Evolutionary conservation across 2,329 filamentous ascomycete species (phyloP).

Genomic region (Teratosphaeria pseudoeucalypti): DNA sequence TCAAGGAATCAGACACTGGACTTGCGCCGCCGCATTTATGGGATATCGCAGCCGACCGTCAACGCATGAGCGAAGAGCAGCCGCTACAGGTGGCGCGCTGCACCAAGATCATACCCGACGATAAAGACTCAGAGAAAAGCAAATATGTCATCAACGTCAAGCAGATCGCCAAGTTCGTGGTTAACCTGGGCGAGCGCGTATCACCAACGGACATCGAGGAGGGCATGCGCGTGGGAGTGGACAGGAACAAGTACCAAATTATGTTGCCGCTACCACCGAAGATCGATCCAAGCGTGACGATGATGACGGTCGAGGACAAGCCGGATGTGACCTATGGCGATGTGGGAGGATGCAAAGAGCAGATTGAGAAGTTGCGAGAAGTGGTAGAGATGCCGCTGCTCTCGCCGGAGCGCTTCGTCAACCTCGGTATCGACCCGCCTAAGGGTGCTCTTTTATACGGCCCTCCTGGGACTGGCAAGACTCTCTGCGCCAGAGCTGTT

Average conservation of each 20-base stretch:
- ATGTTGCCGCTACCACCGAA: conserved; percentile 91
- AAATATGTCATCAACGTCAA: conserved; percentile 99
- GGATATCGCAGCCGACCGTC: conserved; percentile 94
- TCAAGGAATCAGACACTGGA: conserved; percentile 91
- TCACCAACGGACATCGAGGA: conserved; percentile 98
- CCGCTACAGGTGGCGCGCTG: conserved; percentile 94
- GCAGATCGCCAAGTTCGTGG: conserved; percentile 98
- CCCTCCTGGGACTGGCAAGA: conserved; percentile 97
- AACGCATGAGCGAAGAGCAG: conserved; percentile 98
- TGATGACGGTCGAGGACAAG: conserved; percentile 99
- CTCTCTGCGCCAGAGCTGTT: conserved; percentile 90
- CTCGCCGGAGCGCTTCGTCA: conserved; percentile 93
- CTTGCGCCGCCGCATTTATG: conserved; percentile 96
- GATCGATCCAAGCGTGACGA: conserved; percentile 97
- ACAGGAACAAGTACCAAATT: conserved; percentile 98
- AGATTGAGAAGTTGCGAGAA: conserved; percentile 97
- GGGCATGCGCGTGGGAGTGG: conserved; percentile 95
- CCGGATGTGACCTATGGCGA: conserved; percentile 98
- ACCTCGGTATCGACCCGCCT: conserved; percentile 95
- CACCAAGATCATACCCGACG: conserved; percentile 97
- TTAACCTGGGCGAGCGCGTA: conserved; percentile 92
- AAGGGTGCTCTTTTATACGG: conserved; percentile 96
- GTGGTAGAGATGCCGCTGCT: conserved; percentile 97
- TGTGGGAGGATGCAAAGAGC: conserved; percentile 97
- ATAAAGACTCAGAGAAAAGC: conserved; percentile 92